Conservation (phyloP, 2,329 filamentous ascomycete genomes). For the Ustulina deusta region DNA sequence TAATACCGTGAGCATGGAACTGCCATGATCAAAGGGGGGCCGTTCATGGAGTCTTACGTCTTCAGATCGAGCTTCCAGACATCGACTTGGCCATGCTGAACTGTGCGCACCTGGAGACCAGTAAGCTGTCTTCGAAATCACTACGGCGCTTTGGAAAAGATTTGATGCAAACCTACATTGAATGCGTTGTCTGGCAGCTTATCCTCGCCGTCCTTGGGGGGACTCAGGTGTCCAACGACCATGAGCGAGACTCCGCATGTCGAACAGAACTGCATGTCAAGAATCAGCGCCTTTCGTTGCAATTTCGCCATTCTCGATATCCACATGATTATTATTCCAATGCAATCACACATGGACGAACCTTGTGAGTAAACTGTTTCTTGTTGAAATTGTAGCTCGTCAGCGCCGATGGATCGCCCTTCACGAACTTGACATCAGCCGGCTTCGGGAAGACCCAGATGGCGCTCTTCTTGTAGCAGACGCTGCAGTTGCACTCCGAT, state of each 20-base stretch:
- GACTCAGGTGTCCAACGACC: constrained; percentile 41
- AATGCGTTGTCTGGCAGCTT: constrained; percentile 52
- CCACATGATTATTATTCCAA: too few relatives aligned
- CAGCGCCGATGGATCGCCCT: constrained; percentile 58
- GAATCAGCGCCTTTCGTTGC: constrained; percentile 15
- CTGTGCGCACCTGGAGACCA: constrained; percentile 53
- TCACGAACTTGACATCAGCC: constrained; percentile 58
- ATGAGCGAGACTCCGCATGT: constrained; percentile 62
- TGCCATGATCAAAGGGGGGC: not conserved
- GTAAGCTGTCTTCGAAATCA: constrained; percentile 5
- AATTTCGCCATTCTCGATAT: constrained; percentile 6
- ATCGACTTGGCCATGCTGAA: constrained; percentile 59
- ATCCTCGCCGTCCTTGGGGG: constrained; percentile 46
- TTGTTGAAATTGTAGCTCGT: constrained; percentile 53
- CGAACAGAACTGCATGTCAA: constrained; percentile 61
- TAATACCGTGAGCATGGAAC: constrained; percentile 15
- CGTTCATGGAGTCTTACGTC: constrained; percentile 51
- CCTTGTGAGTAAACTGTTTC: constrained; percentile 58
- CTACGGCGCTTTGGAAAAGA: not conserved
- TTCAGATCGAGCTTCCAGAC: constrained; percentile 55
- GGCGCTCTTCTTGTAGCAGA: constrained; percentile 66
- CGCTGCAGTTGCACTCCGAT: constrained; percentile 74
- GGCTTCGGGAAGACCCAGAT: constrained; percentile 52
- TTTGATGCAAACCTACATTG: constrained; percentile 55
- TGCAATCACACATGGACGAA: constrained; percentile 33